Conservation (phyloP, 768 basidiomycete genomes). For the Aureoboletus auriporus region DNA sequence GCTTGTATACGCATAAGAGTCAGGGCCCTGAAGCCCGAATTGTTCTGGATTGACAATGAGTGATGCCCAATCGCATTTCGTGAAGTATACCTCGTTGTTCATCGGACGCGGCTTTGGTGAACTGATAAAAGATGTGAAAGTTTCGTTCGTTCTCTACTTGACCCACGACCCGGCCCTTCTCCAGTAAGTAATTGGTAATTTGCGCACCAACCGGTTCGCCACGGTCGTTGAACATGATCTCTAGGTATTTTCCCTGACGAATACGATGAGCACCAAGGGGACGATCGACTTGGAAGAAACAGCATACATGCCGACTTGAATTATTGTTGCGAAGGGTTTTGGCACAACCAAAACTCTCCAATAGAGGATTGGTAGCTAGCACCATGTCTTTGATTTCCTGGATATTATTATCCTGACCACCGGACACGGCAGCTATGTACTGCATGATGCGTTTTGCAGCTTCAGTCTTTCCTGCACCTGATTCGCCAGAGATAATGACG, state of each 20-base stretch:
- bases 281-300: neutral
- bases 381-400: conserved; percentile 99
- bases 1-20: conserved; percentile 92
- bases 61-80: neutral
- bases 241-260: conserved; percentile 91
- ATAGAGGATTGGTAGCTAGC: conserved; percentile 91
- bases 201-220: conserved; percentile 97
- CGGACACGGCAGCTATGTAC: conserved; percentile 96
- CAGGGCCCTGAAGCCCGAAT: conserved; percentile 93
- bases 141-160: conserved; percentile 96
- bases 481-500: conserved; percentile 99
- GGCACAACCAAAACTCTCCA: conserved; percentile 98
- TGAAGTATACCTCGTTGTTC: conserved; percentile 76
- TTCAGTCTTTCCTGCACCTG: conserved; percentile 98
- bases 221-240: conserved; percentile 95
- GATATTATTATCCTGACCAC: conserved; percentile 83
- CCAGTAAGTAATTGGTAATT: conserved; percentile 96
- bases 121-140: conserved; percentile 99
- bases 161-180: conserved; percentile 95
- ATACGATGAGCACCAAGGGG: conserved; percentile 11
- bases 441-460: conserved; percentile 99
- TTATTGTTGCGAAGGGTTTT: conserved; percentile 99
- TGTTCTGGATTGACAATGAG: conserved; percentile 54
- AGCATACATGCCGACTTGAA: conserved; percentile 91
- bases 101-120: conserved; percentile 90